phyloP scores from a whole-genome alignment of 768 basidiomycete species.

The Mycena epipterygia region DNA sequence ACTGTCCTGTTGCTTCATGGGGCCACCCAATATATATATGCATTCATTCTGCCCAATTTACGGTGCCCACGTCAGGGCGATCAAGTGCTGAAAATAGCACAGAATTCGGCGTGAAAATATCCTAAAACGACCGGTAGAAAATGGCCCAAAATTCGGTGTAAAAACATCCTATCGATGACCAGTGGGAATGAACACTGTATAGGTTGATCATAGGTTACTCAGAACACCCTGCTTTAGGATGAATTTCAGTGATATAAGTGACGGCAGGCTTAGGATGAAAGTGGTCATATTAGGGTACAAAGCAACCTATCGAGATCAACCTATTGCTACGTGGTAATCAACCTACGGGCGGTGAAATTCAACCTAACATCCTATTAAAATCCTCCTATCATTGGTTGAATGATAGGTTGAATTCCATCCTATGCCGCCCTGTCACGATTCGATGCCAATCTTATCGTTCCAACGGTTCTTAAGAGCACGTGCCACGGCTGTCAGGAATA shows the following conservation, averaged over 20 bases:
- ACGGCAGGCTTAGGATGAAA: not conserved
- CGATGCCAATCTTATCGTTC: no score
- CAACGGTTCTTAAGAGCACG: no score
- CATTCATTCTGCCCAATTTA: not conserved
- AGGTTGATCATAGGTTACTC: not conserved
- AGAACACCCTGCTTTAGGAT: not conserved
- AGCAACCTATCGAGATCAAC: not conserved
- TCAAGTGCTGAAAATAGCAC: not conserved
- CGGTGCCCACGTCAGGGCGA: no score
- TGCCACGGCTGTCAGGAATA: no score
- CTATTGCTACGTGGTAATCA: not conserved
- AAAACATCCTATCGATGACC: not conserved
- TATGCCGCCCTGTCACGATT: not conserved
- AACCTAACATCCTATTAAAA: not conserved
- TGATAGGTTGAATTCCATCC: conserved; percentile 1
- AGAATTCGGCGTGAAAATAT: not conserved
- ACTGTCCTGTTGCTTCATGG: not conserved
- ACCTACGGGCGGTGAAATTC: conserved; percentile 5
- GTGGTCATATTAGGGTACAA: not conserved
- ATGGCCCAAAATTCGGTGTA: not conserved
- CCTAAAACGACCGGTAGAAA: not conserved
- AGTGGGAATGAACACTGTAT: not conserved
- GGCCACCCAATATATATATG: not conserved
- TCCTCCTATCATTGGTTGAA: not conserved
- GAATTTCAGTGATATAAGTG: not conserved